Evolutionary conservation across 2,329 filamentous ascomycete genomes (phyloP).

Genomic region (Fusarium annulatum): DNA sequence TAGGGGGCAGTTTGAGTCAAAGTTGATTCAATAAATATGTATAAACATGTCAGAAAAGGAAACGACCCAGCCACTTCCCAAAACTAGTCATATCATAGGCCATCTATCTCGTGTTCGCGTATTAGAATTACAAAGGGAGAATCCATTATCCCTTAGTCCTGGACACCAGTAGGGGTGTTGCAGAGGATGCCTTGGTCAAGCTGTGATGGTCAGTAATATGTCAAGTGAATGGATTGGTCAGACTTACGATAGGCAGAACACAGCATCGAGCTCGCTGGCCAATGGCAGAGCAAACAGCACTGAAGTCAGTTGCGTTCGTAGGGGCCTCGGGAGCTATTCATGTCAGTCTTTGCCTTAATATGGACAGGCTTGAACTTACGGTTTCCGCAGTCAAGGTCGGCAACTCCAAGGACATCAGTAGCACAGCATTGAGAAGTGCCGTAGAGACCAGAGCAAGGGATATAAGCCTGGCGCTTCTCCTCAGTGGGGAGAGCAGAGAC

Average conservation of each 20-base stretch:
- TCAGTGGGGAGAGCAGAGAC: conserved; percentile 45
- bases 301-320: conserved; percentile 55
- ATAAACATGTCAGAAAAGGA: not conserved
- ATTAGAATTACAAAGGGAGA: not conserved
- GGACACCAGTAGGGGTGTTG: conserved; percentile 48
- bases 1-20: accelerated
- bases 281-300: conserved; percentile 57
- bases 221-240: accelerated
- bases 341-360: not conserved
- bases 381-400: conserved; percentile 65
- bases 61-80: not conserved
- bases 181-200: conserved; percentile 52
- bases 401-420: conserved; percentile 68
- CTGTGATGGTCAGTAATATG: not conserved
- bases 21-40: not conserved
- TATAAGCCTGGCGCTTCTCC: conserved; percentile 52
- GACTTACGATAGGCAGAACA: conserved; percentile 58
- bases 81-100: not conserved
- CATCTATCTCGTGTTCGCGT: conserved; percentile 2
- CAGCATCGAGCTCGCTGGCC: conserved; percentile 70
- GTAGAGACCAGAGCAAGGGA: conserved; percentile 57
- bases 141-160: conserved; percentile 29
- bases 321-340: conserved; percentile 47
- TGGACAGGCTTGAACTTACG: conserved; percentile 53
- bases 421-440: conserved; percentile 67